Evolutionary conservation across 176 grass and related monocot genomes (phyloP).

Genomic region (Elymus sibiricus): DNA sequence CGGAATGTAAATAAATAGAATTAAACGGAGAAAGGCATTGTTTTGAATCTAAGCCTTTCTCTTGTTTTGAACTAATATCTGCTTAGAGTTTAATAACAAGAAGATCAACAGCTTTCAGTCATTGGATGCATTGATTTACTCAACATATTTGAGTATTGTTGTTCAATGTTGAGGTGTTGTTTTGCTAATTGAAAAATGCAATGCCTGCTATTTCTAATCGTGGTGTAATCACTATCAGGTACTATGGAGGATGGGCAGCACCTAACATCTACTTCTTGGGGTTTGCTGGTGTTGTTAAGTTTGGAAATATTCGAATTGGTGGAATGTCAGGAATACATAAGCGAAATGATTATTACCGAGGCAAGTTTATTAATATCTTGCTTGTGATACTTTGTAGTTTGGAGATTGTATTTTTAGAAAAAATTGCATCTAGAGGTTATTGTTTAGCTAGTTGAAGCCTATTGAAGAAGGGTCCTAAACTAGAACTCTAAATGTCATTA

Average conservation of each 20-base stretch:
- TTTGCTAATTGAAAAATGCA: slow-evolving; percentile 11
- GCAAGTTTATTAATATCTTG: slow-evolving; percentile 41
- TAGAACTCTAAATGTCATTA: background rate
- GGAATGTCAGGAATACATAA: slow-evolving; percentile 93
- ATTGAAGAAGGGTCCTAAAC: background rate
- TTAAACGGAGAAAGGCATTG: background rate
- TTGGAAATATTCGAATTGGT: slow-evolving; percentile 92
- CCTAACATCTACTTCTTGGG: slow-evolving; percentile 94
- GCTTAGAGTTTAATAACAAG: background rate
- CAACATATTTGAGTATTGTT: background rate
- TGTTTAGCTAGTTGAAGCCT: background rate
- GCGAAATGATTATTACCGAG: slow-evolving; percentile 43
- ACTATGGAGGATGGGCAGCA: slow-evolving; percentile 95
- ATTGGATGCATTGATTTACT: background rate
- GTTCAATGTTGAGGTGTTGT: background rate
- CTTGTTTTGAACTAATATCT: background rate
- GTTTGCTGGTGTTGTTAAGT: slow-evolving; percentile 83
- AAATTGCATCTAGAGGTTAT: slow-evolving; percentile 2
- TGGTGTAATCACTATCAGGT: slow-evolving; percentile 38
- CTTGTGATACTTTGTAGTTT: background rate
- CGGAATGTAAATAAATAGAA: background rate
- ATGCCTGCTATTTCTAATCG: background rate
- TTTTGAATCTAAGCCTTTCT: background rate
- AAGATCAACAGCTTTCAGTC: background rate
- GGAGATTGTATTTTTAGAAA: slow-evolving; percentile 4